A percentile compares a stretch with the other conserved stretches of the same genome.
Evolutionary conservation across 495 filamentous ascomycete genomes (phyloP).

Genomic region (Neurospora sp.): DNA sequence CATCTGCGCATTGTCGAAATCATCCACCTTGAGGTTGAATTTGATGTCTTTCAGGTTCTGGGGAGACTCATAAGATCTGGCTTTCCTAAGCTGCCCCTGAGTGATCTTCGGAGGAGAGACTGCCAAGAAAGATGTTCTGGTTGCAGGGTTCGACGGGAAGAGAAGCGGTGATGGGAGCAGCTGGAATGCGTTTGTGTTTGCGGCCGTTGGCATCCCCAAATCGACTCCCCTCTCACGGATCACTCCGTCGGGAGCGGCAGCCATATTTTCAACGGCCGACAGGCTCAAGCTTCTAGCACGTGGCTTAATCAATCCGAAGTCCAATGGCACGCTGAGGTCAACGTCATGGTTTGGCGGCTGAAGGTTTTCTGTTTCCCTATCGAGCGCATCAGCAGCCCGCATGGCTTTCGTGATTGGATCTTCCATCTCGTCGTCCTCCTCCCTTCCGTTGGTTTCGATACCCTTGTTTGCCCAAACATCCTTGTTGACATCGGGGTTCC

Average conservation of each 20-base stretch:
- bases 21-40: not conserved
- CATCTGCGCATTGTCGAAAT: not conserved
- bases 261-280: slow-evolving; percentile 19
- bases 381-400: slow-evolving; percentile 40
- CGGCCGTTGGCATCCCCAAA: not conserved
- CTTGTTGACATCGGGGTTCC: not conserved
- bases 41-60: not conserved
- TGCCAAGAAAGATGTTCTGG: not conserved
- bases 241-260: slow-evolving; percentile 6
- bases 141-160: not conserved
- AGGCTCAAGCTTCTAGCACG: slow-evolving; percentile 27
- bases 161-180: not conserved
- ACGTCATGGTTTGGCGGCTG: slow-evolving; percentile 26
- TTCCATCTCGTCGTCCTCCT: slow-evolving; percentile 5
- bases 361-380: slow-evolving; percentile 33
- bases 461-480: not conserved
- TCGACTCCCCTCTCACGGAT: not conserved
- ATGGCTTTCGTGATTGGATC: slow-evolving; percentile 36
- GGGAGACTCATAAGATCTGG: not conserved
- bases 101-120: not conserved
- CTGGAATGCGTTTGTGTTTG: not conserved
- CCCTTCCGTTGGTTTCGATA: not conserved
- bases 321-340: slow-evolving; percentile 21
- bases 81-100: not conserved
- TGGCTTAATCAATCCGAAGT: slow-evolving; percentile 8